These are phyloP conservation scores for Aspergillus eucalypticola DNA, from an alignment of 2,329 filamentous ascomycete genomes.

Conservation along the genomic window DNA sequence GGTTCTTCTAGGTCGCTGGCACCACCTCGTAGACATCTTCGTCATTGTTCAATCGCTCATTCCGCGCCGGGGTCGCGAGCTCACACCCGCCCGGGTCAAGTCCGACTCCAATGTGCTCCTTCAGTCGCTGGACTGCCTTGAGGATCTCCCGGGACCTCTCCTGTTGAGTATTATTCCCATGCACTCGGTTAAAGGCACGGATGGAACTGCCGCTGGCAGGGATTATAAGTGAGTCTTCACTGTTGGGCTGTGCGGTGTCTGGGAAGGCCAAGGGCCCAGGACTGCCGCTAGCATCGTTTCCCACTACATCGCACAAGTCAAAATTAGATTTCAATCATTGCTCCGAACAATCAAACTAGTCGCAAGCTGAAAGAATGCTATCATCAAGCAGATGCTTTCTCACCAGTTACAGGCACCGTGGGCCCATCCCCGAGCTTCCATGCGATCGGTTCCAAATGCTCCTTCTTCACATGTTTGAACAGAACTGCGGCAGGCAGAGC, in stretches of 20 bases:
- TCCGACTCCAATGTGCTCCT: constrained; percentile 53
- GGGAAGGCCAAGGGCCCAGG: constrained; percentile 47
- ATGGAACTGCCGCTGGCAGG: constrained; percentile 38
- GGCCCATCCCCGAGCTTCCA: constrained; percentile 63
- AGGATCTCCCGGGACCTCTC: constrained; percentile 50
- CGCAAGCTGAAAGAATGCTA: constrained; percentile 24
- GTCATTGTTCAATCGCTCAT: constrained; percentile 52
- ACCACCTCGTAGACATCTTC: constrained; percentile 47
- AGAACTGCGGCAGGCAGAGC: constrained; percentile 41
- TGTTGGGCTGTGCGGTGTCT: constrained; percentile 31
- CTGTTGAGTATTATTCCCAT: constrained; percentile 45
- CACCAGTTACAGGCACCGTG: constrained; percentile 56
- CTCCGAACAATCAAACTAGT: constrained; percentile 2
- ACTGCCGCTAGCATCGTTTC: constrained; percentile 10
- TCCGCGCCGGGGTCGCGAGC: constrained; percentile 54
- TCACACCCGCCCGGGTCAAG: constrained; percentile 56
- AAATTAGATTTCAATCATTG: constrained; percentile 17
- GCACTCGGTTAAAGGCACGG: constrained; percentile 44
- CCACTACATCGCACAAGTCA: constrained; percentile 19
- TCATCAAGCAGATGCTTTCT: constrained; percentile 36
- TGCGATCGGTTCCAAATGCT: constrained; percentile 56
- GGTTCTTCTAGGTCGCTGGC: not conserved
- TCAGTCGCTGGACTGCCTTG: constrained; percentile 50
- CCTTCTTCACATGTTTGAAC: constrained; percentile 53
- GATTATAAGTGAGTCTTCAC: constrained; percentile 38